Evolutionary conservation across 1,139 yeast genomes (phyloP), one percentile per base, ranked within the genome.

Genomic region (Yamadazyma taylorii): DNA sequence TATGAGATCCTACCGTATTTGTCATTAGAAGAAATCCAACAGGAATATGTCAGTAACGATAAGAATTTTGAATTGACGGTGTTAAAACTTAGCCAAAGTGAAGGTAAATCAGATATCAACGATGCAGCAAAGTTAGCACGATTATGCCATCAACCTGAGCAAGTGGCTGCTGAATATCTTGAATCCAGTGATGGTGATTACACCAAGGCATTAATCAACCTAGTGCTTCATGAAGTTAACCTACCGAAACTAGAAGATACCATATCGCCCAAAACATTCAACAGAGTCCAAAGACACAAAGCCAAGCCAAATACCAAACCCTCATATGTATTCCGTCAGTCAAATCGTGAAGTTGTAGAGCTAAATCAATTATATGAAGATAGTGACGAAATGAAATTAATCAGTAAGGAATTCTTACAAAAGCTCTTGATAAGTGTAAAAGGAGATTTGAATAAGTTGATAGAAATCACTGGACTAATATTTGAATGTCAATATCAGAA

Each of bases 381-480:
- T 10, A 65, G 66, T 35, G 43, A 49, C 1, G 52, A 48, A 22
- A 42, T 69, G 21, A 41, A 49, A 25, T 38, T 36, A 4, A 39
- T 69, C 5, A 52, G 56, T 30, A 50, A 55, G n/a, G 40, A 40
- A 3, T 75, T 78, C 41, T 53, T 69, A 17, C 48, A 54, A 12
- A 53, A 57, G 28, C 68, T 73, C 2, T 41, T 76, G 16, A 56
- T 48, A 15, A 69, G 66, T 47, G 71, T 63, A 42, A 45, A 60
- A 17, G 79, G 77, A 1, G 66, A 75, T 40, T 49, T 63, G 21
- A 52, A 48, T 32, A 59, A 54, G 36, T 63, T 66, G 1, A 43
- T 64, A 24, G 61, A 58, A 10, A 37, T 66, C 4, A 59, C 61
- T 5, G 27, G 29, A 8, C n/a, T 22, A 38, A 42, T 47, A 2